Evolutionary conservation across 208 protist species (phyloP), one percentile per base, ranked within the genome.

Genomic region (Trypanosomatidae sp.): DNA sequence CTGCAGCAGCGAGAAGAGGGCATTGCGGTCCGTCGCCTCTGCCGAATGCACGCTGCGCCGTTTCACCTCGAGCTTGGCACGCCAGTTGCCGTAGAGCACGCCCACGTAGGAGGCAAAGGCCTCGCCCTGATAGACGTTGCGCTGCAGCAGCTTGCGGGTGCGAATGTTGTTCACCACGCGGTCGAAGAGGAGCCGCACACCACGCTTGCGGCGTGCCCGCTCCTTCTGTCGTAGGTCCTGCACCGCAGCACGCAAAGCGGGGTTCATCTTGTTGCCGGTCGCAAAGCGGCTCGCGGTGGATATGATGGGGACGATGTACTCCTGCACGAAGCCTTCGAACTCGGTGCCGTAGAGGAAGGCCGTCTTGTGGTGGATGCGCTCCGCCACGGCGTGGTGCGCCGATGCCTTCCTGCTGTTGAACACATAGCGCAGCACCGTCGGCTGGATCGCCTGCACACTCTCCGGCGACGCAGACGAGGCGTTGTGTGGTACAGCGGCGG

Each of bases 81-180:
- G 73, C 85, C 87, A 92, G 43, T 76, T 84, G 50, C 71, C 71
- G 81, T 92, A 90, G 4, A 92, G 65, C 3, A 92, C 46, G 6
- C 72, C 74, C 0, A 92, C 74, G 49, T 87, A 92, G 15, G 78
- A 76, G 5, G 69, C 71, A 64, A 92, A 92, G 17, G 82, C 83
- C 41, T 75, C 79, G 56, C 87, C 87, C 0, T 80, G 70, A 25
- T 76, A 81, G 6, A 88, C 82, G 25, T 52, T 52, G 41, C 69
- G 58, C 1, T 68, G 72, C 39, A 90, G 43, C n/a, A 92, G 68
- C 5, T 59, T 53, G 6, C 85, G 75, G 9, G 84, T 85, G 69
- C 85, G 84, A 46, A 92, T 83, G 71, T 83, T 86, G 46, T 72
- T 90, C 0, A 77, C 79, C 5, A 92, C 85, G 22, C 85, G 84